These are phyloP conservation scores for Alternaria solani DNA, from an alignment of 2,329 filamentous ascomycete species.

Conservation along the genomic window DNA sequence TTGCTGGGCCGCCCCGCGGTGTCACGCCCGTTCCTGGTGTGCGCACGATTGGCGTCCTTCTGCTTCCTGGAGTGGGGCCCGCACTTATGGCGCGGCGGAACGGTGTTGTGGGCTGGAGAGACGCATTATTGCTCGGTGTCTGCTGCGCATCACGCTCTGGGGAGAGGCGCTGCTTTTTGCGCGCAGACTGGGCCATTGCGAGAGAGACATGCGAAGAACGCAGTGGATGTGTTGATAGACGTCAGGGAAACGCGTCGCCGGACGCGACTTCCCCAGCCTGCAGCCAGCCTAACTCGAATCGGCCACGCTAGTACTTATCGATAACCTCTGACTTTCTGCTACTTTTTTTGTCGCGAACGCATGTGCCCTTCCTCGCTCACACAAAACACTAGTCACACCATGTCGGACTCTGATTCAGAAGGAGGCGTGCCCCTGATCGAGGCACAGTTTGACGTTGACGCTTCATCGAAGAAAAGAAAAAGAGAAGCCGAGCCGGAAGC, in stretches of 20 bases:
- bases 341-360: slow-evolving; percentile 32
- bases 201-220: slow-evolving; percentile 13
- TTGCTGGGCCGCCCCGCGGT: slow-evolving; percentile 44
- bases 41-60: slow-evolving; percentile 41
- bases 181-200: slow-evolving; percentile 48
- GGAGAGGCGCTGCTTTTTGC: slow-evolving; percentile 46
- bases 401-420: slow-evolving; percentile 57
- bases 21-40: slow-evolving; percentile 50
- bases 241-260: slow-evolving; percentile 31
- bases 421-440: slow-evolving; percentile 57
- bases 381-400: slow-evolving; percentile 40
- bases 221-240: slow-evolving; percentile 31
- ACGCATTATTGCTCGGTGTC: slow-evolving; percentile 33
- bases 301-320: slow-evolving; percentile 34
- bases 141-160: slow-evolving; percentile 39
- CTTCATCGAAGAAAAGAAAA: slow-evolving; percentile 54
- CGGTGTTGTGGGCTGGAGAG: slow-evolving; percentile 42
- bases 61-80: slow-evolving; percentile 43
- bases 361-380: slow-evolving; percentile 25
- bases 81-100: slow-evolving; percentile 47
- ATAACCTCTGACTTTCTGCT: slow-evolving; percentile 34
- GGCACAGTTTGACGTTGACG: slow-evolving; percentile 46
- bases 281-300: slow-evolving; percentile 6
- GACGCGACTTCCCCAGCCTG: slow-evolving; percentile 24
- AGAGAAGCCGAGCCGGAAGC: slow-evolving; percentile 43